Percentiles rank a stretch among this genome's conserved stretches.
Evolutionary conservation across 192 early-diverging fungal species (phyloP).

Genomic region (Dissophora globulifera): DNA sequence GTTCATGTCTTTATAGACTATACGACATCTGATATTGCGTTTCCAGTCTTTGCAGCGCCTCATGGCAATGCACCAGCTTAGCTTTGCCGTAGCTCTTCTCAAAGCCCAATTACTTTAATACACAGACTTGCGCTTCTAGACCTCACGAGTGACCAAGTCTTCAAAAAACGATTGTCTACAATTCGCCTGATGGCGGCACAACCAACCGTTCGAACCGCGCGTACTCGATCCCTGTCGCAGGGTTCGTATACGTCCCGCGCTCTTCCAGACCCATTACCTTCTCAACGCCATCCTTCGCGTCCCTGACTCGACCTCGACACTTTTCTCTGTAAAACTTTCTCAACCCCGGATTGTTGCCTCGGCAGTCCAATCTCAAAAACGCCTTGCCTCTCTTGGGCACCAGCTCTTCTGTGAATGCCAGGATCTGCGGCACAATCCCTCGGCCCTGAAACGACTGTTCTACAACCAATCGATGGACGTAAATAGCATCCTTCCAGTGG

Average conservation of each 20-base stretch:
- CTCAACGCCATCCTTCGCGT: slow-evolving; percentile 1
- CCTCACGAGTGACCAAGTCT: too few relatives aligned
- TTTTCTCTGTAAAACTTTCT: slow-evolving; percentile 48
- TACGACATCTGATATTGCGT: too few relatives aligned
- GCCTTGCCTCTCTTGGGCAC: slow-evolving; percentile 9
- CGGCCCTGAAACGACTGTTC: slow-evolving; percentile 33
- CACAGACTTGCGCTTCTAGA: too few relatives aligned
- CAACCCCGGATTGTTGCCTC: slow-evolving; percentile 37
- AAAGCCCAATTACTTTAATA: too few relatives aligned
- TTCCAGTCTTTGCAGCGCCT: too few relatives aligned
- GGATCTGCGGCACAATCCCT: slow-evolving; percentile 30
- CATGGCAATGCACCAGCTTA: too few relatives aligned
- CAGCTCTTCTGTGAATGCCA: slow-evolving; percentile 29
- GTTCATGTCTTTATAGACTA: too few relatives aligned
- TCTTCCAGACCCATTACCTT: slow-evolving; percentile 25
- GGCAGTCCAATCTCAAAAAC: slow-evolving; percentile 34
- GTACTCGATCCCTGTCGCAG: slow-evolving; percentile 45
- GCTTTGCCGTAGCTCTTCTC: too few relatives aligned
- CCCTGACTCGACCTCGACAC: slow-evolving; percentile 16
- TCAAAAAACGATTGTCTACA: too few relatives aligned
- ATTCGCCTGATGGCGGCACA: not conserved
- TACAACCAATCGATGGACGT: slow-evolving; percentile 45
- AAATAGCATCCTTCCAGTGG: slow-evolving; percentile 40
- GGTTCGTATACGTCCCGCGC: slow-evolving; percentile 35
- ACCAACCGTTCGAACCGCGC: slow-evolving; percentile 37